Base-by-base conservation (phyloP, 768 basidiomycete genomes). In the Chalciporus chontae region DNA sequence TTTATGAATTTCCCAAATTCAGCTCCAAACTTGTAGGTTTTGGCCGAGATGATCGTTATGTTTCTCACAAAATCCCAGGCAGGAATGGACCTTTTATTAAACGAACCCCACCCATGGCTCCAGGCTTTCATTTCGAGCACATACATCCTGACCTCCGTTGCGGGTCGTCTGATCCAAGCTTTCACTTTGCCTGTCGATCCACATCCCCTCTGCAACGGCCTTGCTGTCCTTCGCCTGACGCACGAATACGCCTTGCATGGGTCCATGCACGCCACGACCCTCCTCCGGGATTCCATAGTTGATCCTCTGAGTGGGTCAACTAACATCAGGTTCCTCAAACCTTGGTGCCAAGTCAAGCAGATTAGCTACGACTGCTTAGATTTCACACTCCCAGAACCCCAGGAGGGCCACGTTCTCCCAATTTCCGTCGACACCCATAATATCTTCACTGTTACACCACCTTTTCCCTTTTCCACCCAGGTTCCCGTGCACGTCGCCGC, bases 41-140 rank as follows among this genome's bases (percentile, higher is more conserved):
- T 18, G 23, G 51, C 31, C 15, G n/a, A 29, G 41, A 40, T 36
- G 34, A 8, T 4, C 27, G 29, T n/a, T 32, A n/a, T 19, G 77
- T 36, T 8, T 3, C 19, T 39, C n/a, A 42, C 23, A 7, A 15
- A 9, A 11, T 45, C 23, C 18, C 21, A 21, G 21, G 21, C 9
- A 15, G 36, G 17, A 14, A 32, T 52, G n/a, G n/a, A n/a, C n/a
- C n/a, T n/a, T n/a, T n/a, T n/a, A n/a, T n/a, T n/a, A n/a, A n/a
- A n/a, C n/a, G n/a, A n/a, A n/a, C 7, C 2, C 21, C 4, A 21
- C 24, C 43, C 17, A 24, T 11, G 3, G 45, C 40, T 3, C 27
- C 7, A 2, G 10, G 27, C 7, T 29, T 5, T 29, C 10, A 3
- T 10, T 29, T 29, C 27, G 7, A 29, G 27, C 27, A 29, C 8